Conservation (phyloP, 208 protist genomes). For the Zelonia costaricensis region DNA sequence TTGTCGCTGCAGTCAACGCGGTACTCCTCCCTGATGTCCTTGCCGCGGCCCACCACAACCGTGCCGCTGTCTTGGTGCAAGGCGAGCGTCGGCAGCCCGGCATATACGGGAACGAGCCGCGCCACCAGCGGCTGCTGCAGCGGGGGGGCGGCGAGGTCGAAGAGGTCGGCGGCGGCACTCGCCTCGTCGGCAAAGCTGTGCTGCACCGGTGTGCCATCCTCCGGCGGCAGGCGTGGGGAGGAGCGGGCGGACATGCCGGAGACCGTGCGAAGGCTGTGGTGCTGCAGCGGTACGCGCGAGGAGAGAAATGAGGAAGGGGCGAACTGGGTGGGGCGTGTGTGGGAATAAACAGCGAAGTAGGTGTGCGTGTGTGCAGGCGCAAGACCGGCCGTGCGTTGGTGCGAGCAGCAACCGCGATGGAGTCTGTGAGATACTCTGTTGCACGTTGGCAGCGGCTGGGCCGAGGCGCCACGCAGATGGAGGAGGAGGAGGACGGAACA, state of each 20-base stretch:
- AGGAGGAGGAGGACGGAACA: no score
- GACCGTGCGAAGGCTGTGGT: no score
- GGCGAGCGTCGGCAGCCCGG: constrained; percentile 17
- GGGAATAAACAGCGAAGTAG: no score
- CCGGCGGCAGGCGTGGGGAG: background rate
- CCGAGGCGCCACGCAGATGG: no score
- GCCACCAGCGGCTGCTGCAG: constrained; percentile 68
- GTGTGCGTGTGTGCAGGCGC: no score
- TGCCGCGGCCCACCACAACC: constrained; percentile 66
- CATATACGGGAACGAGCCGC: constrained; percentile 55
- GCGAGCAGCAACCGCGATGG: no score
- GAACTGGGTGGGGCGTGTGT: no score
- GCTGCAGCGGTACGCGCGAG: no score
- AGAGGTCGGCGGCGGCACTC: constrained; percentile 56
- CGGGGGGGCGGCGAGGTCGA: constrained; percentile 73
- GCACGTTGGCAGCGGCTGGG: no score
- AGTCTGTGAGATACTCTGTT: no score
- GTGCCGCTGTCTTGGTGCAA: constrained; percentile 45
- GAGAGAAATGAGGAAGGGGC: no score
- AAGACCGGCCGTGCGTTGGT: no score
- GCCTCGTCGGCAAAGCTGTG: constrained; percentile 15
- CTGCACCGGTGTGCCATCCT: constrained; percentile 10
- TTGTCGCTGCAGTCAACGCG: constrained; percentile 51
- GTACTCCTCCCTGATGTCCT: constrained; percentile 58
- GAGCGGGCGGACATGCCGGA: background rate